Base-by-base conservation (phyloP, 768 basidiomycete species). In the Serendipita sp. region DNA sequence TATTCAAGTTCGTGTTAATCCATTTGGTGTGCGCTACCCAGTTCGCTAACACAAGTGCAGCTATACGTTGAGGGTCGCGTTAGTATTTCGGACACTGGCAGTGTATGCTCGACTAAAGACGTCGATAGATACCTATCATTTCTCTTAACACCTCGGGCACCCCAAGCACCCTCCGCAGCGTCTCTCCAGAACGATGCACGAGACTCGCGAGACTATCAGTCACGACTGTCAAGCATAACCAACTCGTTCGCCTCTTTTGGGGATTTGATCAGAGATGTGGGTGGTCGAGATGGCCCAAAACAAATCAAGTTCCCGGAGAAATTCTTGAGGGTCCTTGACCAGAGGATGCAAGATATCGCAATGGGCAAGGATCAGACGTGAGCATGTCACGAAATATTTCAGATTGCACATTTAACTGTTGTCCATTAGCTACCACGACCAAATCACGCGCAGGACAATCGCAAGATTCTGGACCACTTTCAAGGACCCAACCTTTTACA, bases 261-360 rank as follows among this genome's bases (percentile, higher is more conserved):
- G 30, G 90, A 92, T 72, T 78, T 91, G 73, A 88, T 89, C 77
- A 85, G 85, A 72, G 89, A 88, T 69, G 80, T 83, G 65, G 48
- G 65, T 16, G 67, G 67, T 28, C 74, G 84, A 66, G 87, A 86
- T 74, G 86, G 89, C 3, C 82, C 84, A 64, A 92, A 88, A 77
- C 88, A 83, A 66, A 88, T 89, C 71, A 91, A 89, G 72, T 97
- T 94, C 73, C 94, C 95, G 0, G 92, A 97, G 76, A 93, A 92
- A 75, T 76, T 96, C 66, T 72, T 97, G 65, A 97, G 93, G 75
- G 86, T 89, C 5, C 76, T 99, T 67, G 93, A 96, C 73, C 82
- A 85, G 75, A 89, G 85, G 74, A 74, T 98, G 74, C 88, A 94
- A 77, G 83, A 86, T 68, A 92, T 98, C 69, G 91, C 91, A 7